Base-by-base conservation (phyloP, 306 rosid species). In the Prunus salicina region DNA sequence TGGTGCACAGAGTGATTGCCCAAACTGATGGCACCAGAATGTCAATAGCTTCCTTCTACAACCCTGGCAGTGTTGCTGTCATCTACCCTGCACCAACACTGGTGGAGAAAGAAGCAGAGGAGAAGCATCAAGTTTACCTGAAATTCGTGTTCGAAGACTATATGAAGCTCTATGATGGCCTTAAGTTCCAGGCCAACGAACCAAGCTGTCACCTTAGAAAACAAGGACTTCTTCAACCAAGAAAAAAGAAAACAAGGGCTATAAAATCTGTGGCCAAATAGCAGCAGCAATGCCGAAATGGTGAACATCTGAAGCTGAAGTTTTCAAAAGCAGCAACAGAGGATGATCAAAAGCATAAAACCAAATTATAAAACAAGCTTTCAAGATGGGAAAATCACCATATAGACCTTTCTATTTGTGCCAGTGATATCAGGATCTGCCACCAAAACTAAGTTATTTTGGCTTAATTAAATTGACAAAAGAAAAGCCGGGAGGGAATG, bases 11-110 rank as follows among this genome's bases (percentile, higher is more conserved):
- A 60, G 97, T 91, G 86, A 63, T 91, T 47, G 88, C 98, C 51
- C 98, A 94, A 53, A 85, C 87, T 2, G 75, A 85, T 71, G 95
- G 97, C 2, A 86, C 84, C 8, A 81, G 98, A 57, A 91, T 94
- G 98, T 94, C 98, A 2, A 72, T 94, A 66, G 97, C 98, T 41
- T 94, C 98, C 65, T 94, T 94, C 84, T 94, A 86, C 87, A 94
- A 91, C 73, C 97, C 98, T 1, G 95, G 96, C 2, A 83, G 96
- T 75, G 95, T 91, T 71, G 95, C 98, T 8, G 86, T 94, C 12
- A 94, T 94, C 69, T 89, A 76, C 81, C 98, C 98, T 11, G 94
- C 95, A 41, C 92, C 95, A 64, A 34, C 73, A 49, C 77, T 94
- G 60, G 79, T 94, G 75, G 97, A 83, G 89, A 91, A 70, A 79